These are phyloP conservation scores for Xylaria sp. DNA, from an alignment of 2,329 filamentous ascomycete species.

Conservation along the genomic window DNA sequence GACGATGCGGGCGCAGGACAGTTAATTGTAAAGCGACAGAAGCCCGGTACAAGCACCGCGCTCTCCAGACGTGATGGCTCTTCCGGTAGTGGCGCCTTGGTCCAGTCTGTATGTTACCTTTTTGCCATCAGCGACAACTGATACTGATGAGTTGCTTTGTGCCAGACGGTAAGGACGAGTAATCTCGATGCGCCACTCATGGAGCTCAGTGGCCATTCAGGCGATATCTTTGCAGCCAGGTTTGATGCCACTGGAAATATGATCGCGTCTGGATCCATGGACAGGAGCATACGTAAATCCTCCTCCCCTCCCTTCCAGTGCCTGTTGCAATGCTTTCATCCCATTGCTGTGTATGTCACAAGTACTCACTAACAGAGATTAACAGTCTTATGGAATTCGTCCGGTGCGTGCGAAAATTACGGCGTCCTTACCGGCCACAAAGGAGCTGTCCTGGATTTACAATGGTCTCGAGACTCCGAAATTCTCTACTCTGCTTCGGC, in stretches of 20 bases:
- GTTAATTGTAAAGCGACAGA: conserved; percentile 85
- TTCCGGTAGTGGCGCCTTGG: conserved; percentile 37
- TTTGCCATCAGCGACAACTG: neutral
- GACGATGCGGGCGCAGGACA: conserved; percentile 75
- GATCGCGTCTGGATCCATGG: conserved; percentile 94
- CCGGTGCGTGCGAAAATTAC: conserved; percentile 92
- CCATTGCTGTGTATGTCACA: neutral
- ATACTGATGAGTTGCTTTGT: neutral
- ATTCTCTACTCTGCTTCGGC: conserved; percentile 89
- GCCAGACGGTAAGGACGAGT: conserved; percentile 71
- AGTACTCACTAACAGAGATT: neutral
- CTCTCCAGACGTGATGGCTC: conserved; percentile 49
- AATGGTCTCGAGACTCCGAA: conserved; percentile 93
- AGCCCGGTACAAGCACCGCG: conserved; percentile 49
- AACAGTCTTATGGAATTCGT: conserved; percentile 86
- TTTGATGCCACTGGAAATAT: conserved; percentile 85
- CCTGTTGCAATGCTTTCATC: neutral
- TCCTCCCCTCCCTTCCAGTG: neutral
- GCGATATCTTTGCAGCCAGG: conserved; percentile 83
- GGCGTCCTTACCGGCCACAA: conserved; percentile 83
- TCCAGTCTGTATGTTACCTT: conserved; percentile 46
- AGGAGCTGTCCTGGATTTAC: conserved; percentile 83
- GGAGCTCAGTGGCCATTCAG: conserved; percentile 78
- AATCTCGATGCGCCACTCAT: conserved; percentile 85
- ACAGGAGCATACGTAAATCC: conserved; percentile 74